Evolutionary conservation across 169 alveolate species (phyloP).

Genomic region (Cryptosporidium andersoni): DNA sequence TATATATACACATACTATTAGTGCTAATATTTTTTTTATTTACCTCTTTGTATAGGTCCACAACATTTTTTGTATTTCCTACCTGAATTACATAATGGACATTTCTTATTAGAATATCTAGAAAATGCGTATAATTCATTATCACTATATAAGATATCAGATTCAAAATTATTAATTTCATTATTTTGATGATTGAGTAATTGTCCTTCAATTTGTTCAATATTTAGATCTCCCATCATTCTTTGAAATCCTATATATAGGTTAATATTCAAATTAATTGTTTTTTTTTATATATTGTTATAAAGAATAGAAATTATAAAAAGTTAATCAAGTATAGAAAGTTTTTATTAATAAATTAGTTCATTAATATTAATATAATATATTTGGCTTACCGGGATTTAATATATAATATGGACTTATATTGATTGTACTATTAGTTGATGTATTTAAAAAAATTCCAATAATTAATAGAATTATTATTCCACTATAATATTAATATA

Average conservation of each 20-base stretch:
- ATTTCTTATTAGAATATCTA: slow-evolving; percentile 57
- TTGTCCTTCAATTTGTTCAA: slow-evolving; percentile 61
- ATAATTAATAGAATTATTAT: slow-evolving; percentile 21
- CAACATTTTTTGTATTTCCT: slow-evolving; percentile 62
- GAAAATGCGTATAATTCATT: slow-evolving; percentile 65
- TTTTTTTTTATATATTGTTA: background rate
- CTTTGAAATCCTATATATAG: slow-evolving; percentile 23
- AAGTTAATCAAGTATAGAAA: too few relatives aligned
- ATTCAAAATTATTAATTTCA: background rate
- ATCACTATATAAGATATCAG: slow-evolving; percentile 31
- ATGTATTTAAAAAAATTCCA: slow-evolving; percentile 54
- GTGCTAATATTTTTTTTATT: background rate
- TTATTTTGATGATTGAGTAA: slow-evolving; percentile 25
- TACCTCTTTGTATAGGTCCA: slow-evolving; percentile 21
- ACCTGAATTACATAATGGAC: slow-evolving; percentile 67
- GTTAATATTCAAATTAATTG: background rate
- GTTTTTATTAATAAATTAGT: too few relatives aligned
- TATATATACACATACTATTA: background rate
- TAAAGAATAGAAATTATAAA: too few relatives aligned
- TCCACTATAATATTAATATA: slow-evolving; percentile 25
- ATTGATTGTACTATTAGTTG: slow-evolving; percentile 12
- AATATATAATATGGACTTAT: slow-evolving; percentile 51
- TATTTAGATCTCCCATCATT: slow-evolving; percentile 45
- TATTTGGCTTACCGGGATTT: slow-evolving; percentile 52
- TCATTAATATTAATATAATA: background rate